Conservation (phyloP, 177 flowering plant genomes). For the Telopea speciosissima region DNA sequence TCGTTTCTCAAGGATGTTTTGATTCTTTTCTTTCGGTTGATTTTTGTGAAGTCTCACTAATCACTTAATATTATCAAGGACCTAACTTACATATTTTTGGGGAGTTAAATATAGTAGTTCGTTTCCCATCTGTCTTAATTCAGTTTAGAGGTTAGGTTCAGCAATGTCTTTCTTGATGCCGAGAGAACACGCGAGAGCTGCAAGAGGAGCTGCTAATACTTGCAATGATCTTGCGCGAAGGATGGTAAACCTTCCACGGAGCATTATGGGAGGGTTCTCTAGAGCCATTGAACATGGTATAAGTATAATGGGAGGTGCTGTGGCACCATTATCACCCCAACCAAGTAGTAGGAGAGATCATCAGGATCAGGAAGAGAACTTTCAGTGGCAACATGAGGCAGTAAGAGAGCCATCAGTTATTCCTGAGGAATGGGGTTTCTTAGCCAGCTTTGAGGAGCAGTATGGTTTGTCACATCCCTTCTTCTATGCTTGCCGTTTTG, state of each 20-base stretch:
- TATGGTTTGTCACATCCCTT: conserved; percentile 59
- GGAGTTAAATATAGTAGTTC: too few species aligned
- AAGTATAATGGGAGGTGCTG: conserved; percentile 13
- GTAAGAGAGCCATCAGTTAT: conserved; percentile 10
- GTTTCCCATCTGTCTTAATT: too few species aligned
- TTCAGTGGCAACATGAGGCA: neutral
- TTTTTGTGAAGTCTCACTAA: too few species aligned
- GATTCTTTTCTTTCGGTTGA: too few species aligned
- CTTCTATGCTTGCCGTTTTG: conserved; percentile 52
- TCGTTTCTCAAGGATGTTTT: too few species aligned
- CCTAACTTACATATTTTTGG: too few species aligned
- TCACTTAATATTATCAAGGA: too few species aligned
- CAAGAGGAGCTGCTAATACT: conserved; percentile 18
- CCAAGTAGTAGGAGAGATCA: too few species aligned
- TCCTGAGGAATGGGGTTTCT: conserved; percentile 49
- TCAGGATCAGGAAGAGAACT: conserved; percentile 13
- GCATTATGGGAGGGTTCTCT: conserved; percentile 52
- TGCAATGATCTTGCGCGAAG: conserved; percentile 36
- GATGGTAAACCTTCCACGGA: conserved; percentile 53
- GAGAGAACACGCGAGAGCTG: conserved; percentile 23
- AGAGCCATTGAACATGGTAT: conserved; percentile 44
- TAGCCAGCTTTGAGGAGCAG: conserved; percentile 44
- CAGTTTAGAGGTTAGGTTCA: neutral
- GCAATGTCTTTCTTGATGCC: conserved; percentile 24
- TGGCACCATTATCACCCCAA: too few species aligned